Percentiles rank a stretch among this genome's conserved stretches.
Evolutionary conservation across 768 basidiomycete species (phyloP).

Genomic region (Tricholoma furcatifolium): DNA sequence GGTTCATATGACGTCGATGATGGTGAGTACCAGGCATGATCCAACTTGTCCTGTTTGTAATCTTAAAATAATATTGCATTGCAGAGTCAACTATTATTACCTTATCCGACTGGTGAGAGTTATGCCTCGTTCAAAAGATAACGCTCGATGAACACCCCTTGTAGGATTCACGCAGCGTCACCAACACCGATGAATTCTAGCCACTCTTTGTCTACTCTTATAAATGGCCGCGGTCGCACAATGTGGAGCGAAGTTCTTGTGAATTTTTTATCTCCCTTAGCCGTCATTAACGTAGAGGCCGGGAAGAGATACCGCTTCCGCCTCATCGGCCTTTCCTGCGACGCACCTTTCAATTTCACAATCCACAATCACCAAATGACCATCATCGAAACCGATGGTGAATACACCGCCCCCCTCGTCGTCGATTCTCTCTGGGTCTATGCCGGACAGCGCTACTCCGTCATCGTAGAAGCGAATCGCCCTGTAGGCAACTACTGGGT

Average conservation of each 20-base stretch:
- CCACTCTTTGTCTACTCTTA: background rate
- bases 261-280: constrained; percentile 14
- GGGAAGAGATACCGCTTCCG: constrained; percentile 38
- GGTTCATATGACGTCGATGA: constrained; percentile 27
- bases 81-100: constrained; percentile 1
- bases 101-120: constrained; percentile 1
- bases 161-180: constrained; percentile 1
- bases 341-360: constrained; percentile 37
- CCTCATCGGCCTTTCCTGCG: constrained; percentile 32
- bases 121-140: background rate
- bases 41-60: background rate
- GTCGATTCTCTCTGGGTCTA: constrained; percentile 34
- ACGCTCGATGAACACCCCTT: background rate
- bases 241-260: background rate
- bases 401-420: constrained; percentile 36
- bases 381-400: constrained; percentile 52
- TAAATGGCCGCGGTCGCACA: background rate
- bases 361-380: constrained; percentile 43
- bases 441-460: constrained; percentile 26
- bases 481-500: constrained; percentile 53
- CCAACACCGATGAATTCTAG: background rate
- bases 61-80: background rate
- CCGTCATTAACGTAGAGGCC: constrained; percentile 32
- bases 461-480: constrained; percentile 39
- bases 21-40: background rate